Percentiles rank a stretch among this genome's conserved stretches.
Evolutionary conservation across 1,139 yeast species (phyloP).

Genomic region (Geotrichum australiense): DNA sequence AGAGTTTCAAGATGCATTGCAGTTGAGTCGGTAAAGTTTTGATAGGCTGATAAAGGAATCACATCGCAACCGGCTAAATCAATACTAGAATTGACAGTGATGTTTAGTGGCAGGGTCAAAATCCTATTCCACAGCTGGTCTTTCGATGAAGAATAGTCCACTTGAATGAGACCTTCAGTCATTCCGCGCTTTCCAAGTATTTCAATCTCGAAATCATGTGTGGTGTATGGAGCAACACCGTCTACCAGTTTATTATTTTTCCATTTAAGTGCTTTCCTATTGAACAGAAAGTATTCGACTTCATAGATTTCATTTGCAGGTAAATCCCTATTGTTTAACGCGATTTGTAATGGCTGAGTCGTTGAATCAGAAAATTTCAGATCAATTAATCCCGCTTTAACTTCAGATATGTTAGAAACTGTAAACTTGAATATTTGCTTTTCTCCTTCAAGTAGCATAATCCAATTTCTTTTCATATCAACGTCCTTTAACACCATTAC

Average conservation of each 20-base stretch:
- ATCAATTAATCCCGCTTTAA: conserved; percentile 41
- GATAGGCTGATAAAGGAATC: conserved; percentile 38
- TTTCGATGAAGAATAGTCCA: conserved; percentile 50
- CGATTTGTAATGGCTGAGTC: conserved; percentile 51
- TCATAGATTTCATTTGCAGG: conserved; percentile 65
- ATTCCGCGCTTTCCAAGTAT: conserved; percentile 69
- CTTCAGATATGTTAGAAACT: conserved; percentile 45
- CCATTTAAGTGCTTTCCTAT: conserved; percentile 49
- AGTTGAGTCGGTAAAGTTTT: conserved; percentile 15
- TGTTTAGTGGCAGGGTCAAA: conserved; percentile 55
- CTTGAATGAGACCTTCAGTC: conserved; percentile 53
- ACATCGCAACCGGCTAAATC: conserved; percentile 72
- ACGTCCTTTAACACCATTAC: conserved; percentile 39
- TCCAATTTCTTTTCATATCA: conserved; percentile 65
- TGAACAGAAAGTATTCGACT: conserved; percentile 59
- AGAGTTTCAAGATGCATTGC: conserved; percentile 16
- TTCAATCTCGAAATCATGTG: conserved; percentile 45
- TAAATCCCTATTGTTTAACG: conserved; percentile 39
- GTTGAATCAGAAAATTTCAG: conserved; percentile 72
- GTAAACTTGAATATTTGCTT: conserved; percentile 44
- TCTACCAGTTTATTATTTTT: conserved; percentile 19
- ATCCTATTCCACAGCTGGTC: conserved; percentile 42
- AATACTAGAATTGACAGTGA: conserved; percentile 63
- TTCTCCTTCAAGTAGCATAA: conserved; percentile 70
- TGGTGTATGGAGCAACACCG: conserved; percentile 24